Evolutionary conservation across 768 basidiomycete genomes (phyloP).

Genomic region (Tulasnella sp.): DNA sequence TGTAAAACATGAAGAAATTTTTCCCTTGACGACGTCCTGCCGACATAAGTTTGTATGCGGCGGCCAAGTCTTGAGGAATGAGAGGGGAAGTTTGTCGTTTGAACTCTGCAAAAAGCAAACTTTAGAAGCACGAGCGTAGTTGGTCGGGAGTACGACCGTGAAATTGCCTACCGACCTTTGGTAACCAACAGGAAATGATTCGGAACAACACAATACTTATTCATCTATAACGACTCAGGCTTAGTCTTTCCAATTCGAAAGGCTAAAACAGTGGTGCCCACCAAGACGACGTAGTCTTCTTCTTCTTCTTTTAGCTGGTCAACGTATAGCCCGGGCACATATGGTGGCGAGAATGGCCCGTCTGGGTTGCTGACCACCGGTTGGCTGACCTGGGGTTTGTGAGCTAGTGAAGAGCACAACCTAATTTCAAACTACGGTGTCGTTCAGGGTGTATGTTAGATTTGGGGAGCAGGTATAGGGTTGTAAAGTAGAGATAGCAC

Average conservation of each 20-base stretch:
- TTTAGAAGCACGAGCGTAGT: not conserved
- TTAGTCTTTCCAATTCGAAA: not conserved
- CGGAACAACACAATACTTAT: constrained; percentile 83
- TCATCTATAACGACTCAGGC: constrained; percentile 56
- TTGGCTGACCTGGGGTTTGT: constrained; percentile 61
- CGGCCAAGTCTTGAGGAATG: constrained; percentile 74
- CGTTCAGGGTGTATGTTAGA: not conserved
- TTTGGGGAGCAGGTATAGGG: constrained; percentile 3
- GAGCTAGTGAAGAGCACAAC: constrained; percentile 80
- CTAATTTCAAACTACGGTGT: constrained; percentile 76
- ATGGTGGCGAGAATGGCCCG: constrained; percentile 88
- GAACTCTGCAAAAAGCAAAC: constrained; percentile 55
- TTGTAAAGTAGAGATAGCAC: constrained; percentile 38
- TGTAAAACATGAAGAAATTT: constrained; percentile 83
- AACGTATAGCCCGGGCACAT: constrained; percentile 71
- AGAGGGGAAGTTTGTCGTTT: constrained; percentile 79
- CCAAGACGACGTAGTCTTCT: constrained; percentile 68
- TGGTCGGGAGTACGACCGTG: no score
- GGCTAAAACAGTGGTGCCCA: constrained; percentile 42
- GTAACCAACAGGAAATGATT: constrained; percentile 87
- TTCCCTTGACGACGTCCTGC: constrained; percentile 66
- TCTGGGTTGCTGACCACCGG: constrained; percentile 44
- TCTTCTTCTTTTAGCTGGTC: constrained; percentile 73
- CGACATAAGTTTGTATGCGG: constrained; percentile 70
- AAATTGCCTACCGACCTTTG: constrained; percentile 57